Evolutionary conservation across 2,329 filamentous ascomycete species (phyloP).

Genomic region (Meredithiella fracta): DNA sequence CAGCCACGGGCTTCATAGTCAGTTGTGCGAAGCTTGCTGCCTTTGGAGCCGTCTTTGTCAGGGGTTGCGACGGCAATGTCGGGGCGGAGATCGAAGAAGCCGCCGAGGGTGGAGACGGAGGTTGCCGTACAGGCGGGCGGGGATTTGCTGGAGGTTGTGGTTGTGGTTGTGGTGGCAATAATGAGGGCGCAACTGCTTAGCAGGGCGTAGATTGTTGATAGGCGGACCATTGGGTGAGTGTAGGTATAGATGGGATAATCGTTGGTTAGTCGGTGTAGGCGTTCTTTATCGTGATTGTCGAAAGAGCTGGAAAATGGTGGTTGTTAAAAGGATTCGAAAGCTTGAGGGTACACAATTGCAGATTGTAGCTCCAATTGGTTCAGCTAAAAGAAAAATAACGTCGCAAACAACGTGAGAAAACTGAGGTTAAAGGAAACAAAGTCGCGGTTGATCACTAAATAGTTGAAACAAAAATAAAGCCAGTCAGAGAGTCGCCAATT

Average conservation of each 20-base stretch:
- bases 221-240: slow-evolving; percentile 9
- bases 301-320: not conserved
- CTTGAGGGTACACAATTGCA: not conserved
- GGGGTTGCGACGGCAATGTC: slow-evolving; percentile 29
- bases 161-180: slow-evolving; percentile 18
- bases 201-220: slow-evolving; percentile 14
- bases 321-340: too few relatives aligned
- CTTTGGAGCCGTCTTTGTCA: slow-evolving; percentile 20
- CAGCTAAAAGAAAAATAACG: not conserved
- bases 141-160: slow-evolving; percentile 22
- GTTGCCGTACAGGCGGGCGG: slow-evolving; percentile 38
- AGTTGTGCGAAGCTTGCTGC: slow-evolving; percentile 26
- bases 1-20: slow-evolving; percentile 53
- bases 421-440: not conserved
- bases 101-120: slow-evolving; percentile 36
- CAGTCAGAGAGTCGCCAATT: not conserved
- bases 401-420: not conserved
- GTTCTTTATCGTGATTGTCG: not conserved
- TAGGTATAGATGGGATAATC: not conserved
- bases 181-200: slow-evolving; percentile 18
- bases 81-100: slow-evolving; percentile 42
- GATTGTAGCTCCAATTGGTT: not conserved
- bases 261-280: not conserved
- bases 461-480: not conserved
- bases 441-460: not conserved